phyloP scores from a whole-genome alignment of 495 filamentous ascomycete genomes.

The Penicillium canescens region DNA sequence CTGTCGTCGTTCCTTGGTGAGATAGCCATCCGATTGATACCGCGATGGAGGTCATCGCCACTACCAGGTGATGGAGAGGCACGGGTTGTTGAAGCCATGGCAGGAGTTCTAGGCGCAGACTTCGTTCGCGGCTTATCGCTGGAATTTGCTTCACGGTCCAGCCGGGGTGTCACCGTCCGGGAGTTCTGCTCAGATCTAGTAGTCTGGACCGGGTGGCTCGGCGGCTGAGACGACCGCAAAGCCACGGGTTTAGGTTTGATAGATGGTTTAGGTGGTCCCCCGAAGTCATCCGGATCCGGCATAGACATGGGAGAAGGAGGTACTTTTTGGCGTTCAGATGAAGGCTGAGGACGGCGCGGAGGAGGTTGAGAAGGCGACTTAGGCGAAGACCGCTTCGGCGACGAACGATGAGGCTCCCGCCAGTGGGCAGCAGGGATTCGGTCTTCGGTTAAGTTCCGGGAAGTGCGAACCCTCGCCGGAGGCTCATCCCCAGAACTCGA shows the following conservation, averaged over 20 bases:
- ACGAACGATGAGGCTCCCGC: conserved; percentile 30
- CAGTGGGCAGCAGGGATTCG: conserved; percentile 31
- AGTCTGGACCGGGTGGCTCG: conserved; percentile 11
- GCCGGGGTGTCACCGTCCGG: conserved; percentile 20
- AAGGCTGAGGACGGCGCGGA: conserved; percentile 13
- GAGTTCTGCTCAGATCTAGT: conserved; percentile 23
- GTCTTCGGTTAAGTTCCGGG: conserved; percentile 11
- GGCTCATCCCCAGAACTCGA: conserved; percentile 33
- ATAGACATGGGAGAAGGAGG: conserved; percentile 14
- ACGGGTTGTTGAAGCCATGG: conserved; percentile 12
- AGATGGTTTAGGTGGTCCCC: conserved; percentile 31
- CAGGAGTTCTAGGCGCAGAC: conserved; percentile 24
- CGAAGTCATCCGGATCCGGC: conserved; percentile 24
- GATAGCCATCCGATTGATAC: conserved; percentile 28
- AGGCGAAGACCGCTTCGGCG: conserved; percentile 16
- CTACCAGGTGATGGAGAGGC: conserved; percentile 29
- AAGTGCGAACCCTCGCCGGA: conserved; percentile 2
- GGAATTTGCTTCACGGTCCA: conserved; percentile 12
- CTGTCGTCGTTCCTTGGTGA: conserved; percentile 18
- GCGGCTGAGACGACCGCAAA: conserved; percentile 32
- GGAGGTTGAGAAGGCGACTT: conserved; percentile 2
- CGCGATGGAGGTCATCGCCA: conserved; percentile 30
- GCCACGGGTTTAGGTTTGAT: conserved; percentile 39
- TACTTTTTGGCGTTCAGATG: conserved; percentile 10
- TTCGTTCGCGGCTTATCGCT: conserved; percentile 24